phyloP scores from a whole-genome alignment of 2,329 filamentous ascomycete species.

The Macrophomina tecta region DNA sequence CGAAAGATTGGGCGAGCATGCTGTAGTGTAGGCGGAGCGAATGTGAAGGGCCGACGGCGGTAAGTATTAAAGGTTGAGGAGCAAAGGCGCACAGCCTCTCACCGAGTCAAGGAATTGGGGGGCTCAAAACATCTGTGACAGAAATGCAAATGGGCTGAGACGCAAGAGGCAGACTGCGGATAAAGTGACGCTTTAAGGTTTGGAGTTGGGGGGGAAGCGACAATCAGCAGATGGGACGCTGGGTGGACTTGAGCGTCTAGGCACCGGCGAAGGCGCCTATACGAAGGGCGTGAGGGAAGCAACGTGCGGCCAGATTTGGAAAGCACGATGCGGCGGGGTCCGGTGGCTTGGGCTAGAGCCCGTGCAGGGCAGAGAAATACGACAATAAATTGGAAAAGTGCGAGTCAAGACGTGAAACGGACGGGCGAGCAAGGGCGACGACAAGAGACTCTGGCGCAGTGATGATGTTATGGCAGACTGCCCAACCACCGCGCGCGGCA shows the following conservation, averaged over 20 bases:
- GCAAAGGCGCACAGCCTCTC: slow-evolving; percentile 1
- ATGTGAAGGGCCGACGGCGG: background rate
- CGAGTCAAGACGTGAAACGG: background rate
- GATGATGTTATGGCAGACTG: background rate
- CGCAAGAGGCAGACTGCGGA: background rate
- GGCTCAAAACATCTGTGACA: slow-evolving; percentile 1
- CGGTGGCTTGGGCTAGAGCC: slow-evolving; percentile 6
- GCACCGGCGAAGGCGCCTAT: background rate
- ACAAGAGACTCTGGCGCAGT: background rate
- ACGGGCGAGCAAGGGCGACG: background rate
- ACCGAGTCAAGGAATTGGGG: background rate
- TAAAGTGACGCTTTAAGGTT: background rate
- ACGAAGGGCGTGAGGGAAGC: slow-evolving; percentile 14
- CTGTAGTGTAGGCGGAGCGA: background rate
- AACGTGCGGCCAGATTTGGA: slow-evolving; percentile 10
- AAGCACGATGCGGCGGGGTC: slow-evolving; percentile 17
- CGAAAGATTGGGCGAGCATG: background rate
- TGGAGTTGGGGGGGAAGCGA: background rate
- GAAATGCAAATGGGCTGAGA: slow-evolving; percentile 1
- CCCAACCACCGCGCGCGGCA: background rate
- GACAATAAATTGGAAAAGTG: slow-evolving; percentile 3
- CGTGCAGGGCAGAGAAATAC: background rate
- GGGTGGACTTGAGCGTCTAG: background rate
- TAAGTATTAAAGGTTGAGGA: background rate
- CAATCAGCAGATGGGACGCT: background rate